Conservation (phyloP, 1,139 yeast species). For the Pneumocystis jirovecii region DNA sequence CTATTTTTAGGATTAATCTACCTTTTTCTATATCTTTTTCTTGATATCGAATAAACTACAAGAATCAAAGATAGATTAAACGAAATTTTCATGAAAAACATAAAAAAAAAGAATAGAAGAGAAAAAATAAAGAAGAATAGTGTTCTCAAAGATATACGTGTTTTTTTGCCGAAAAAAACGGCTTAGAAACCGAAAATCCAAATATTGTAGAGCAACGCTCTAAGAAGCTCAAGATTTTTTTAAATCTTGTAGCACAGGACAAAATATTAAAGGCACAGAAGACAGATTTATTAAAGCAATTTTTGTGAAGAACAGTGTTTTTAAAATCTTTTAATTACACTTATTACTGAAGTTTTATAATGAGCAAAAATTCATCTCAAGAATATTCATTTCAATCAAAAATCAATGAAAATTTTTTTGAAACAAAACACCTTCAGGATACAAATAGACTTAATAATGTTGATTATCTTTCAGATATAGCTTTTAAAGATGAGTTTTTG, state of each 20-base stretch:
- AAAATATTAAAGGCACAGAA: background rate
- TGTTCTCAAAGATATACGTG: background rate
- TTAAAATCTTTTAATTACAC: background rate
- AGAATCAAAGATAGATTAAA: background rate
- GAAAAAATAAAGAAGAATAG: background rate
- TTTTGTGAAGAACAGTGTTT: background rate
- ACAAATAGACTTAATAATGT: background rate
- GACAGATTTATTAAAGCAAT: background rate
- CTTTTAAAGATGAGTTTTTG: background rate
- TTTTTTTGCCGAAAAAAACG: background rate
- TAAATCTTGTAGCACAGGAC: background rate
- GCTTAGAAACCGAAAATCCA: background rate
- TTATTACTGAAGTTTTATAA: background rate
- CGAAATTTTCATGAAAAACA: background rate
- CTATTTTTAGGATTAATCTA: background rate
- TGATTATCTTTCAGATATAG: background rate
- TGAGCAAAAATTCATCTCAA: background rate
- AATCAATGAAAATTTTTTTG: background rate
- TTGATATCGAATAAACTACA: background rate
- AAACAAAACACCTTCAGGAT: background rate
- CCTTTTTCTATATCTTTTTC: background rate
- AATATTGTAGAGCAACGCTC: background rate
- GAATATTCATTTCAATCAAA: background rate
- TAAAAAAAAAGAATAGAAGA: background rate
- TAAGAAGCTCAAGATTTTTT: background rate